Base-by-base conservation (phyloP, 1,139 yeast species). In the Sugiyamaella xylanicola region DNA sequence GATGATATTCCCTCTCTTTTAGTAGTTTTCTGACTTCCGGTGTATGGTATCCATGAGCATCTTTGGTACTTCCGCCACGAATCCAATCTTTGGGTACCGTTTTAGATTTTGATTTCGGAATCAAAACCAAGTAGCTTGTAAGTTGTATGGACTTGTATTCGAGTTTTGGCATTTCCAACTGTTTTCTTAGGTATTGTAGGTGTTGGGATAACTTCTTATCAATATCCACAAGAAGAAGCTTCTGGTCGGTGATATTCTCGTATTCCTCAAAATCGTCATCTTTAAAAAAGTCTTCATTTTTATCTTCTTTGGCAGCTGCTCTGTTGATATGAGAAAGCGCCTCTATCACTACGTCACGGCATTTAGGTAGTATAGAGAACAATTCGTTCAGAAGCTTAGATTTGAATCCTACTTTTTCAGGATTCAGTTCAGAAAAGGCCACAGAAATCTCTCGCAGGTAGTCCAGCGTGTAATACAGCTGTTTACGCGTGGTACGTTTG, bases 51-150 rank as follows among this genome's bases (percentile, higher is more conserved):
- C 97, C 74, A 1, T 90, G 81, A 2, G 88, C 84, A 1, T 83
- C 72, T 58, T 83, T 83, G 0, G 96, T 89, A 5, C 87, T 85
- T 63, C 82, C 86, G 39, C 87, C 80, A 62, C 88, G 84, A 9
- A 85, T 73, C 96, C 97, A 93, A 56, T 82, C 83, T 0, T 72
- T 62, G 0, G 98, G 97, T 1, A 91, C 71, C 1, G 73, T 71
- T 51, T 79, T 80, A 3, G 80, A 76, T 49, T 81, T 82, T 0
- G 81, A 75, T 60, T 85, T 84, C 49, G 88, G 73, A 0, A 92
- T 84, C 65, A 91, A 97, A 20, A 93, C 78, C 40, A 91, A 72
- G 64, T 85, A 86, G 0, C 40, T 45, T 3, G 51, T 25, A 16
- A 19, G 88, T 84, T 40, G 85, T 87, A 55, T 83, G 84, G 85